These are phyloP conservation scores for Parmelia sp. DNA, from an alignment of 495 filamentous ascomycete genomes.

Conservation along the genomic window DNA sequence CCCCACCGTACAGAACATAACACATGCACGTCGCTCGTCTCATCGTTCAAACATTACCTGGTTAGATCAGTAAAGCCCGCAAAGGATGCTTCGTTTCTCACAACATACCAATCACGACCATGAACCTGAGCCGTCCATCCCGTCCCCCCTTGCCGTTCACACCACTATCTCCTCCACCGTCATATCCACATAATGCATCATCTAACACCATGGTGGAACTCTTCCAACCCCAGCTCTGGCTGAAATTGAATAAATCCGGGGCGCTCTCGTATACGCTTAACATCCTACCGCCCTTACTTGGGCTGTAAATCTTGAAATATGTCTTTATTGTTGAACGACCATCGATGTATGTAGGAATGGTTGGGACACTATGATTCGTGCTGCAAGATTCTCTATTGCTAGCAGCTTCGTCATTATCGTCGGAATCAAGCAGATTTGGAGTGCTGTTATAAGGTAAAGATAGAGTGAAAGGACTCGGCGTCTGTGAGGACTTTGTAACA, in stretches of 20 bases:
- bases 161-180: constrained; percentile 23
- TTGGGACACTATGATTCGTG: constrained; percentile 30
- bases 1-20: not conserved
- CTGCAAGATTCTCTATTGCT: constrained; percentile 21
- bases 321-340: constrained; percentile 52
- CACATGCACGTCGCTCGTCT: not conserved
- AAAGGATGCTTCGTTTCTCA: not conserved
- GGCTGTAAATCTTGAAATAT: constrained; percentile 59
- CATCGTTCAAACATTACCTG: constrained; percentile 24
- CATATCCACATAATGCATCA: constrained; percentile 39
- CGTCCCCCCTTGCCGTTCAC: constrained; percentile 27
- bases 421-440: constrained; percentile 20
- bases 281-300: constrained; percentile 50
- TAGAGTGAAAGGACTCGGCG: constrained; percentile 18
- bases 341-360: constrained; percentile 50
- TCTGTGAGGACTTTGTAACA: constrained; percentile 26
- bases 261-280: constrained; percentile 52
- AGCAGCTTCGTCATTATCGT: constrained; percentile 24
- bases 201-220: constrained; percentile 52
- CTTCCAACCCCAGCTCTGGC: constrained; percentile 60
- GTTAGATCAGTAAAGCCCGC: constrained; percentile 7
- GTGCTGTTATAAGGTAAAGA: constrained; percentile 20
- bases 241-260: constrained; percentile 57
- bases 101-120: constrained; percentile 39
- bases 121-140: constrained; percentile 48